phyloP scores from a whole-genome alignment of 1,139 yeast species.

The Suhomyces yuchorum region DNA sequence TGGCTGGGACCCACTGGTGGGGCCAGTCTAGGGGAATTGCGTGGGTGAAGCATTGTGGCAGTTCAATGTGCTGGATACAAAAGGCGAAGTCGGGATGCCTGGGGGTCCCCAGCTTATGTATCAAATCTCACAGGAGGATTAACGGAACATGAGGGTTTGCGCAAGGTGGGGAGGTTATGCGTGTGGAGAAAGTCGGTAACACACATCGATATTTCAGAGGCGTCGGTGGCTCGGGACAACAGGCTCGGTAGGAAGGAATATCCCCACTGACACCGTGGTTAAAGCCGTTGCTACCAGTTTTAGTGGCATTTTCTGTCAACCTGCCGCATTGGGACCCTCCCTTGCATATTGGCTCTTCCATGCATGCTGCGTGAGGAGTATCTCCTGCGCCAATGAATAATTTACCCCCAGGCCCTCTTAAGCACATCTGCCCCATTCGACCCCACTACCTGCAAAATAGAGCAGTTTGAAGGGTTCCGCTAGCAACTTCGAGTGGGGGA shows the following conservation, averaged over 20 bases:
- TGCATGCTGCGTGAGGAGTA: background rate
- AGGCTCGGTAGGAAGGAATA: background rate
- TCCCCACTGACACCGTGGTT: background rate
- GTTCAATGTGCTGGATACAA: background rate
- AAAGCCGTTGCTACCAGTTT: background rate
- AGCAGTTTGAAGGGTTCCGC: too few relatives aligned
- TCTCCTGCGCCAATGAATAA: background rate
- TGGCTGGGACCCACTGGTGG: too few relatives aligned
- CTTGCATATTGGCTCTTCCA: background rate
- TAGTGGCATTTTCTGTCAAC: background rate
- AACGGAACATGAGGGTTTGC: background rate
- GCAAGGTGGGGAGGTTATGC: background rate
- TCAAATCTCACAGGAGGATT: background rate
- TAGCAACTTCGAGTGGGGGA: too few relatives aligned
- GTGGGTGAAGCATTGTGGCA: too few relatives aligned
- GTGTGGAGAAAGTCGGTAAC: background rate
- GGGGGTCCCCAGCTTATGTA: background rate
- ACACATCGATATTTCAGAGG: background rate
- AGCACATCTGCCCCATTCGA: too few relatives aligned
- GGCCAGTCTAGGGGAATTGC: too few relatives aligned
- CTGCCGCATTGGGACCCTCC: background rate
- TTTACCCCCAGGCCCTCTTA: background rate
- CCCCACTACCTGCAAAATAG: too few relatives aligned
- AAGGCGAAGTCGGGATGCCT: background rate
- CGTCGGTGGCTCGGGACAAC: background rate